phyloP scores from a whole-genome alignment of 73 alveolate species.

The Paramecium sexaurelia region DNA sequence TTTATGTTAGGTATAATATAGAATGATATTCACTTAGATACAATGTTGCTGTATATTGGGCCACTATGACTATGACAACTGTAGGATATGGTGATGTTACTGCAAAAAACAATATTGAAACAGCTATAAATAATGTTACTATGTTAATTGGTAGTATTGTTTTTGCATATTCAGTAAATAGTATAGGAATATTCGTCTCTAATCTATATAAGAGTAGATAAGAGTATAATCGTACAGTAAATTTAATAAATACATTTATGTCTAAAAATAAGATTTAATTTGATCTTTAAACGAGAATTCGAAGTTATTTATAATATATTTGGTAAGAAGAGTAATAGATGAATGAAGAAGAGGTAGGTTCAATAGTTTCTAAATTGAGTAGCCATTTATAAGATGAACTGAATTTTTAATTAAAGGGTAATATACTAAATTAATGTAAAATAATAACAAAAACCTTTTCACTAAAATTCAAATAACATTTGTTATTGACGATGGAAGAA shows the following conservation, averaged over 20 bases:
- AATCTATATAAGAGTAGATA: constrained; percentile 71
- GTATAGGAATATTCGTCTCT: constrained; percentile 83
- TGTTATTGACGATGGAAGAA: constrained; percentile 68
- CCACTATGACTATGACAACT: constrained; percentile 92
- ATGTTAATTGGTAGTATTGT: constrained; percentile 85
- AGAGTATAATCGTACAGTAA: constrained; percentile 78
- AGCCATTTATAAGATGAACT: constrained; percentile 76
- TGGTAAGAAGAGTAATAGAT: constrained; percentile 75
- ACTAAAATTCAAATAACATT: constrained; percentile 67
- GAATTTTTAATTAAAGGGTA: constrained; percentile 74
- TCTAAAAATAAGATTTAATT: constrained; percentile 75
- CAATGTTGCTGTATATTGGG: constrained; percentile 82
- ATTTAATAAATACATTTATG: constrained; percentile 77
- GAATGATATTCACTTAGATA: constrained; percentile 55
- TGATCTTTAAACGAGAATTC: constrained; percentile 75
- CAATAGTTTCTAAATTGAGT: constrained; percentile 73
- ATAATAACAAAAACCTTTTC: constrained; percentile 75
- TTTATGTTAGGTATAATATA: neutral
- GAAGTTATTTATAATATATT: constrained; percentile 83
- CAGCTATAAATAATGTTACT: constrained; percentile 70
- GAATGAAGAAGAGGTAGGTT: constrained; percentile 79
- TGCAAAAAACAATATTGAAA: constrained; percentile 80
- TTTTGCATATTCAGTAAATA: constrained; percentile 86
- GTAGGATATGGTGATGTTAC: constrained; percentile 92
- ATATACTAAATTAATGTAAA: constrained; percentile 71